Percentiles rank a stretch among this genome's conserved stretches.
Conservation (phyloP, 352 stramenopile species). For the Aphanomyces euteiches region DNA sequence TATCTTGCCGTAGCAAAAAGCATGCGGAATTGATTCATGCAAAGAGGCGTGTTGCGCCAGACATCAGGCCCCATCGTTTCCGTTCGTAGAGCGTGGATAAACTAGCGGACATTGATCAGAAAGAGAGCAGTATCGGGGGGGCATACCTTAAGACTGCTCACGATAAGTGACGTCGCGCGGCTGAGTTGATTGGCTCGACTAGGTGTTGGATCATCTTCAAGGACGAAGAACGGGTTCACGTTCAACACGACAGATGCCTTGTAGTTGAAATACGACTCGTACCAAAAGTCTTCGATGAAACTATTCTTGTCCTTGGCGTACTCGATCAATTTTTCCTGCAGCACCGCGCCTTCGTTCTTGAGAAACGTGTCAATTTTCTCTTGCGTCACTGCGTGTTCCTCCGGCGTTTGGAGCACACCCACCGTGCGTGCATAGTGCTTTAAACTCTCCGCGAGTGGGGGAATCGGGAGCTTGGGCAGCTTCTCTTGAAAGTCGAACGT, state of each 20-base stretch:
- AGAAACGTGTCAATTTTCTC: slow-evolving; percentile 60
- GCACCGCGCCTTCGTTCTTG: slow-evolving; percentile 55
- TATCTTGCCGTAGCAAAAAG: slow-evolving; percentile 88
- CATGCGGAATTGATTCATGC: slow-evolving; percentile 94
- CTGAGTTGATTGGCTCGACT: slow-evolving; percentile 87
- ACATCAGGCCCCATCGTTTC: slow-evolving; percentile 90
- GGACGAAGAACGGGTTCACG: slow-evolving; percentile 95
- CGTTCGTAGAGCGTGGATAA: slow-evolving; percentile 85
- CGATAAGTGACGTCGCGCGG: slow-evolving; percentile 84
- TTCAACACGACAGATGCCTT: slow-evolving; percentile 92
- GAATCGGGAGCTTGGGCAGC: slow-evolving; percentile 84
- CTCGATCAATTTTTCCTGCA: slow-evolving; percentile 65
- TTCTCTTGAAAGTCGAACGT: slow-evolving; percentile 70
- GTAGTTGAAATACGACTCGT: slow-evolving; percentile 92
- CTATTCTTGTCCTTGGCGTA: slow-evolving; percentile 73
- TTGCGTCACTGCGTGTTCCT: slow-evolving; percentile 55
- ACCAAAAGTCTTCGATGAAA: slow-evolving; percentile 94
- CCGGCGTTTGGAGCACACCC: slow-evolving; percentile 63
- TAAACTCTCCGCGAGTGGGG: slow-evolving; percentile 73
- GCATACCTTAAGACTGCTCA: slow-evolving; percentile 81
- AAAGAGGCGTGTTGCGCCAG: slow-evolving; percentile 83
- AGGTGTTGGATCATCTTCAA: slow-evolving; percentile 88
- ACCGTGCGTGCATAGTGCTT: slow-evolving; percentile 72
- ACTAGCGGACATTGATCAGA: slow-evolving; percentile 37
- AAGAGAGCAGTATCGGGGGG: too few species aligned